A percentile compares a stretch with the other conserved stretches of the same genome.
phyloP scores from a whole-genome alignment of 2,329 filamentous ascomycete genomes.

The Juglanconis juglandina region DNA sequence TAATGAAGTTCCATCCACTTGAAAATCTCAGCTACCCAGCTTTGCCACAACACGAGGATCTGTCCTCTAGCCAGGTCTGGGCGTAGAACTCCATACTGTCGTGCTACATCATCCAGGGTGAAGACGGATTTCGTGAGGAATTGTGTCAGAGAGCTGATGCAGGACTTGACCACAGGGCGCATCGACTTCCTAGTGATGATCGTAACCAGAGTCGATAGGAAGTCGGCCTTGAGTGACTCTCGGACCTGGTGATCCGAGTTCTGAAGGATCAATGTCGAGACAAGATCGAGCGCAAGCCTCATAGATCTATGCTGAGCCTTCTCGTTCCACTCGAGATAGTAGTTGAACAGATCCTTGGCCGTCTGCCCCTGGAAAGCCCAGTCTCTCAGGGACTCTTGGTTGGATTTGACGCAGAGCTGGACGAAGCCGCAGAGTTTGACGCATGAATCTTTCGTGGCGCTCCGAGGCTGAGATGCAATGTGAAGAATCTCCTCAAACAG shows the following conservation, averaged over 20 bases:
- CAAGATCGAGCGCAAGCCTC: conserved; percentile 58
- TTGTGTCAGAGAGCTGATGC: conserved; percentile 64
- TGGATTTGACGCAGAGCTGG: conserved; percentile 54
- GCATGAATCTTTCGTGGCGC: conserved; percentile 55
- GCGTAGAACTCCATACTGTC: conserved; percentile 37
- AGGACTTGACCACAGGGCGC: conserved; percentile 65
- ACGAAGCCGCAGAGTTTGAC: conserved; percentile 61
- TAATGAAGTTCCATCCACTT: conserved; percentile 54
- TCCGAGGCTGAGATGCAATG: conserved; percentile 50
- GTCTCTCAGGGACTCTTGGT: conserved; percentile 35
- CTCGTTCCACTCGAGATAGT: conserved; percentile 66
- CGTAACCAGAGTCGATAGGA: conserved; percentile 52
- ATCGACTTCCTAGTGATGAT: conserved; percentile 59
- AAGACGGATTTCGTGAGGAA: conserved; percentile 61
- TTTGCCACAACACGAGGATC: conserved; percentile 27
- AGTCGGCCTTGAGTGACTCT: conserved; percentile 37
- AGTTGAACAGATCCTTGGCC: conserved; percentile 52
- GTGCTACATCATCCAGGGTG: conserved; percentile 41
- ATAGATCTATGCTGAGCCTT: conserved; percentile 62
- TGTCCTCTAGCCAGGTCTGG: conserved; percentile 23
- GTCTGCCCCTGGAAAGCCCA: conserved; percentile 53
- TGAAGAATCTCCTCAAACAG: conserved; percentile 47
- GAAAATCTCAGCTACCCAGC: conserved; percentile 32
- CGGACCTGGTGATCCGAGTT: conserved; percentile 44
- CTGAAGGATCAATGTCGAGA: conserved; percentile 47